Evolutionary conservation across 495 filamentous ascomycete species (phyloP), one percentile per base, ranked within the genome.

Genomic region (Aspergillus ellipticus): DNA sequence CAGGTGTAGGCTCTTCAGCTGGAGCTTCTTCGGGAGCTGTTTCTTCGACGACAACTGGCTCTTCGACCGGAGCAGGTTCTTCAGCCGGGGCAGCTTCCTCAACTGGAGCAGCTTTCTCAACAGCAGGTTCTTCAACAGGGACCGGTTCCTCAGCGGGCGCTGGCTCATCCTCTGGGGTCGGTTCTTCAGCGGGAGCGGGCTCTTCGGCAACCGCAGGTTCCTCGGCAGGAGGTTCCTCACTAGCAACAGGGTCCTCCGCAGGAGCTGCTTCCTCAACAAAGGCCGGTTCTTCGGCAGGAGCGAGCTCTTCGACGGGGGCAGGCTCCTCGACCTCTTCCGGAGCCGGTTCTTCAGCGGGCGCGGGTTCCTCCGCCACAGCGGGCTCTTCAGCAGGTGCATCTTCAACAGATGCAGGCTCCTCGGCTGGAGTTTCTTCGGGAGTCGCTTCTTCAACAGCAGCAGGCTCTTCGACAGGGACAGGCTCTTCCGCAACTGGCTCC

Each of bases 11-110:
- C 21, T 33, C 35, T 42, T 29, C 53, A 41, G 33, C 35, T n/a
- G n/a, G n/a, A n/a, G n/a, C n/a, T 11, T 41, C 49, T 56, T 57
- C 50, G 37, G 45, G 28, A 21, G 54, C 26, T 19, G 43, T 56
- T 6, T 43, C 51, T 21, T 46, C 35, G 31, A 59, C 62, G 17
- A 35, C 47, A 28, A 15, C 4, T 9, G 22, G 19, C 16, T 56
- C 51, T 37, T 58, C 56, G 8, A 50, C 54, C n/a, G 55, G 31
- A 26, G 53, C 42, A 52, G 58, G 49, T 20, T 60, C 58, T 22
- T 58, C 69, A 5, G 39, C 35, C 15, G 54, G 43, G 53, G 35
- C 53, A 2, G 56, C 24, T 53, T 61, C 56, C 9, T 41, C 46
- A 16, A 21, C 21, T n/a, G n/a, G 35, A 49, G 50, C 8, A n/a